Evolutionary conservation across 768 basidiomycete species (phyloP), one percentile per base, ranked within the genome.

Genomic region (Tylopilus plumbeoviolaceoides): DNA sequence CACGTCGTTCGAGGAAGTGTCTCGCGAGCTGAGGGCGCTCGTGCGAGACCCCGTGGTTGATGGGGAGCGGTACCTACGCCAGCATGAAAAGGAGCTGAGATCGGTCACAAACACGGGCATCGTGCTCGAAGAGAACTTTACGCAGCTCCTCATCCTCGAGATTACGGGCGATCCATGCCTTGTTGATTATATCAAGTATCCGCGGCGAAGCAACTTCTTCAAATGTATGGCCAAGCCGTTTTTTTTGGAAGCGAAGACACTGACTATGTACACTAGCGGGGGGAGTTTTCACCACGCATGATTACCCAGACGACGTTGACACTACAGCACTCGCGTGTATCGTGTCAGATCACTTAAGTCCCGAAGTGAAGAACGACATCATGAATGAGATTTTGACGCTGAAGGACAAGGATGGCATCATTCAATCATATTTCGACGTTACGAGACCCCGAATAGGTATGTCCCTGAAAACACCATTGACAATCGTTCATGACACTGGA

Each of bases 81-180:
- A 39, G 7, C 50, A 63, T 5, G 53, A 62, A 9, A 54, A 39
- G 44, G 20, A 48, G 42, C 54, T 63, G 61, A 53, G 61, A 20
- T 63, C 61, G 1, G 48, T 62, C 23, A 55, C 58, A 0, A 10
- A 55, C 14, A 50, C 58, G 5, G 58, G 55, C 4, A 20, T 55
- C 40, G 23, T 51, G 6, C 49, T 63, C 1, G 62, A 63, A 25
- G 62, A 63, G 20, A 62, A 60, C n/a, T 60, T 54, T 20, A 33
- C 8, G 8, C 62, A 64, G n/a, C 21, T 63, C 9, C 59, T 64
- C 30, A 58, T 64, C 10, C 62, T 64, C 18, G 47, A 64, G 51
- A 47, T 27, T 1, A 61, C 51, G 27, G 50, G 54, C 0, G 56
- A 64, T 42, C 44, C 53, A 15, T 61, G 39, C n/a, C 59, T 63